A percentile compares a stretch with the other conserved stretches of the same genome.
These are phyloP conservation scores for Nematocida ausubeli DNA, from an alignment of 371 early-diverging fungal species.

Conservation along the genomic window DNA sequence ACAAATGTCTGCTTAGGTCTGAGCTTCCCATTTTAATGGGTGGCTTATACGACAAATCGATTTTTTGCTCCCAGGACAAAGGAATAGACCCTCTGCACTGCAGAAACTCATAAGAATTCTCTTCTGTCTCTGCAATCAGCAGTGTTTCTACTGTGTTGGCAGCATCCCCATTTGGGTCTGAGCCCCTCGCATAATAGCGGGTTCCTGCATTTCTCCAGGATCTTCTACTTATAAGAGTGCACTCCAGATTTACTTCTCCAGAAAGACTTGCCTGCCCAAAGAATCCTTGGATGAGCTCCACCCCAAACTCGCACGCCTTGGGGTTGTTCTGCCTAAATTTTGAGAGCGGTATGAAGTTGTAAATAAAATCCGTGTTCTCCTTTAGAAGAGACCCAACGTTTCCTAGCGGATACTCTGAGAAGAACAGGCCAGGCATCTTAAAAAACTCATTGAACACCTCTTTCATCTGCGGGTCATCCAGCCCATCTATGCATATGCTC, in stretches of 20 bases:
- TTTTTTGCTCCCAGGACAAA: constrained; percentile 83
- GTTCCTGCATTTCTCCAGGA: constrained; percentile 90
- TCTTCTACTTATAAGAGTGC: constrained; percentile 76
- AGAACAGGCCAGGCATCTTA: constrained; percentile 56
- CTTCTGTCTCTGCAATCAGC: constrained; percentile 41
- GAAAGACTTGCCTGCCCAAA: constrained; percentile 48
- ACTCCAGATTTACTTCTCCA: not conserved
- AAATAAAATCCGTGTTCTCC: constrained; percentile 65
- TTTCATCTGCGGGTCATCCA: not conserved
- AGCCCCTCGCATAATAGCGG: constrained; percentile 85
- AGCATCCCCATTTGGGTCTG: constrained; percentile 86
- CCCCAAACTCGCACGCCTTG: constrained; percentile 1
- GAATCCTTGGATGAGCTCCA: constrained; percentile 65
- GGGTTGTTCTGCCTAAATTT: constrained; percentile 48
- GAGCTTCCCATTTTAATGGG: constrained; percentile 50
- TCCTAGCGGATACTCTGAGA: not conserved
- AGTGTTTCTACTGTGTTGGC: constrained; percentile 94
- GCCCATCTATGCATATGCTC: constrained; percentile 11
- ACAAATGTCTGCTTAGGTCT: constrained; percentile 25
- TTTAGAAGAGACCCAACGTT: not conserved
- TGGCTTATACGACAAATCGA: constrained; percentile 83
- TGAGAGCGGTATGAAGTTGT: constrained; percentile 58
- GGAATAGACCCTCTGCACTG: constrained; percentile 87
- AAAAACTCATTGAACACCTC: constrained; percentile 52
- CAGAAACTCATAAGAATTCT: constrained; percentile 69